Base-by-base conservation (phyloP, 2,329 filamentous ascomycete species). In the Ascochyta pisi region DNA sequence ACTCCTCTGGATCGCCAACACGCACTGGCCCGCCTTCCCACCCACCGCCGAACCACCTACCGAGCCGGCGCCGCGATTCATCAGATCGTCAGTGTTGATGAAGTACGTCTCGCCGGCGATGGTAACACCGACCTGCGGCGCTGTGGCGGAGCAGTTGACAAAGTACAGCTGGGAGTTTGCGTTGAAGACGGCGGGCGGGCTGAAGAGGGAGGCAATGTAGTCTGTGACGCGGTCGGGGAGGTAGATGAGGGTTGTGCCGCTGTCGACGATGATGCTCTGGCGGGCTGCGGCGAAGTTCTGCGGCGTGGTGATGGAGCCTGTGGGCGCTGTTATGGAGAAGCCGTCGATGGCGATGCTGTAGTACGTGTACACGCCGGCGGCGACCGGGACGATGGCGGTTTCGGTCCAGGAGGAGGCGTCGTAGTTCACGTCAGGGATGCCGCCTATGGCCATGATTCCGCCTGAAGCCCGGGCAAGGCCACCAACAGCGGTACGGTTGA, bases 381-480 rank as follows among this genome's bases (percentile, higher is more conserved):
- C 6, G 13, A 65, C 31, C 5, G 64, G 62, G 6, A 53, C 43
- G 24, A 71, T 65, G 33, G 59, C 52, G 1, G 64, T 63, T 31
- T 57, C 54, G 26, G 63, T 61, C 53, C 47, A 56, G 26, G 64
- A 72, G 40, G 44, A 16, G 8, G 45, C 33, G 19, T 65, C 51
- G 40, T 61, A 52, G 1, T 49, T 24, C 4, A 70, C 48, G 38
- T 61, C 37, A 0, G 68, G 68, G 39, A 71, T 64, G 31, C 70
- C 68, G 41, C 70, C 69, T 33, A 73, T 63, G n/a, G 70, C 70
- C 5, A 73, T 60, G n/a, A 67, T 42, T 44, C 70, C 69, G 41
- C 69, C 68, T 12, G 46, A 44, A 3, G 22, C 37, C 12, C 61
- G 63, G 4, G 26, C 38, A 7, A 64, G 61, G 12, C 40, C 41